A percentile compares a stretch with the other conserved stretches of the same genome.
These are phyloP conservation scores for Mycena albidolilacea DNA, from an alignment of 768 basidiomycete species.

Conservation along the genomic window DNA sequence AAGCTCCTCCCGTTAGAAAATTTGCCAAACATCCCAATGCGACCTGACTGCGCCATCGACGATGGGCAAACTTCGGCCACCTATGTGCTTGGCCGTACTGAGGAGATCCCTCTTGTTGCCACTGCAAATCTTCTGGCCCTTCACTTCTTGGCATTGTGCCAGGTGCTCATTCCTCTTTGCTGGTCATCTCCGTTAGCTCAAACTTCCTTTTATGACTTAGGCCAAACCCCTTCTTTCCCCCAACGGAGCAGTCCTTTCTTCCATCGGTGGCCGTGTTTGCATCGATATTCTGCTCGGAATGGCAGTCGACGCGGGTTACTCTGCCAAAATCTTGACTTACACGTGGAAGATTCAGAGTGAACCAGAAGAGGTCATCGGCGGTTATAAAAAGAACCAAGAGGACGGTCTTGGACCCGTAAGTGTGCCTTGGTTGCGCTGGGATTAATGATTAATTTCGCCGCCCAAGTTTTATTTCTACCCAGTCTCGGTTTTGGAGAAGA, in stretches of 20 bases:
- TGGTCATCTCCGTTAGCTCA: neutral
- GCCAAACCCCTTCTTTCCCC: neutral
- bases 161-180: neutral
- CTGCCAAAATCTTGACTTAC: slow-evolving; percentile 11
- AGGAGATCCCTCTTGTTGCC: too few relatives aligned
- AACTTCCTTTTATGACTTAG: neutral
- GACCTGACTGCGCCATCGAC: neutral
- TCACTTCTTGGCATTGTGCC: slow-evolving; percentile 1
- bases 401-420: slow-evolving; percentile 12
- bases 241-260: slow-evolving; percentile 1
- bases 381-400: slow-evolving; percentile 15
- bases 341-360: slow-evolving; percentile 17
- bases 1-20: neutral
- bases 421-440: neutral
- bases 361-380: slow-evolving; percentile 2
- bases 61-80: slow-evolving; percentile 6
- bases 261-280: slow-evolving; percentile 6
- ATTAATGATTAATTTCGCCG: neutral
- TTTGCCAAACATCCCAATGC: neutral
- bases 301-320: neutral
- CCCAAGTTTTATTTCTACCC: slow-evolving; percentile 11
- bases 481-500: neutral
- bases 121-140: slow-evolving; percentile 8
- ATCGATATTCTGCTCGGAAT: too few relatives aligned
- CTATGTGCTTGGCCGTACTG: neutral